These are phyloP conservation scores for Mycocentrospora acerina DNA, from an alignment of 2,329 filamentous ascomycete genomes.

Conservation along the genomic window DNA sequence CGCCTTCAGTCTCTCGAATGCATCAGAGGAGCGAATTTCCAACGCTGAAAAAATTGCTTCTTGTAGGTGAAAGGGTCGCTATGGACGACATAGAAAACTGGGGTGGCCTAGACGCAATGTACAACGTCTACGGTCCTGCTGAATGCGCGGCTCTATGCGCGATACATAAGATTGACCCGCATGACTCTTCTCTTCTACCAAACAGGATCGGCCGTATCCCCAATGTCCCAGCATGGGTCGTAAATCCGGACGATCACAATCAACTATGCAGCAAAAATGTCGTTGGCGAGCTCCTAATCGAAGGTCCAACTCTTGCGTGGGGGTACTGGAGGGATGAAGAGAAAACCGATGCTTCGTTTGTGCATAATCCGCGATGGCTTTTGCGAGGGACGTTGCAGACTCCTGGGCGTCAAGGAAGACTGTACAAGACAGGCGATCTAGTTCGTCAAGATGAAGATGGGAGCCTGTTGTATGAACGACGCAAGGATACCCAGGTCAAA, in stretches of 20 bases:
- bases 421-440: conserved; percentile 25
- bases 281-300: conserved; percentile 56
- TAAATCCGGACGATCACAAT: conserved; percentile 3
- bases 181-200: too few species aligned
- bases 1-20: conserved; percentile 41
- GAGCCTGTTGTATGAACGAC: conserved; percentile 11
- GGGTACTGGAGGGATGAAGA: conserved; percentile 16
- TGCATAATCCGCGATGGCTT: conserved; percentile 28
- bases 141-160: conserved; percentile 29
- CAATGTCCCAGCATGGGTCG: conserved; percentile 43
- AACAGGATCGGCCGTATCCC: conserved; percentile 37
- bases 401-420: conserved; percentile 51
- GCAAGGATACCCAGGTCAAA: conserved; percentile 25
- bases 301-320: conserved; percentile 50
- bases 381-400: conserved; percentile 49
- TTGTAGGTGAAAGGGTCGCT: conserved; percentile 42
- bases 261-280: conserved; percentile 9
- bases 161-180: too few species aligned
- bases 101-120: conserved; percentile 13
- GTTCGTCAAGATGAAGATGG: conserved; percentile 15
- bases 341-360: conserved; percentile 3
- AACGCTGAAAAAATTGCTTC: conserved; percentile 46
- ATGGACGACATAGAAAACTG: conserved; percentile 47
- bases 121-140: conserved; percentile 14
- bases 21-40: conserved; percentile 41